Evolutionary conservation across 805 yeast species (phyloP), one percentile per base, ranked within the genome.

Genomic region (Candida nonsorbophila): DNA sequence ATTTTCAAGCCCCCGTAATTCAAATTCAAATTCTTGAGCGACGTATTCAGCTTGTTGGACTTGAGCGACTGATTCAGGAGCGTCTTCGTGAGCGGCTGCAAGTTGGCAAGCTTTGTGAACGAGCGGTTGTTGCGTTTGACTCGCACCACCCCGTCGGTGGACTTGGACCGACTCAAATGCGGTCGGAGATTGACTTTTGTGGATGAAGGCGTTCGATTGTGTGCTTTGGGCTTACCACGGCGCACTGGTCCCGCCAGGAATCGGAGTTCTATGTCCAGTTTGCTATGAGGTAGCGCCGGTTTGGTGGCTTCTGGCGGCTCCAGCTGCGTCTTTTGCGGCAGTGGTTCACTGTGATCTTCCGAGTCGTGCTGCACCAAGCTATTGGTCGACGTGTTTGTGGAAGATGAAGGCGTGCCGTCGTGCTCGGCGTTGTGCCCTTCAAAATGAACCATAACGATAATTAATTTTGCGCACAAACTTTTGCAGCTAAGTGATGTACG

Each of bases 81-180:
- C 3, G 65, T 51, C 27, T 52, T 52, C 7, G 65, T 58, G 23
- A 59, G 40, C 7, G 67, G 66, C 21, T 57, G 64, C n/a, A 62
- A 37, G 4, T 55, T 55, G 4, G 52, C 33, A 10, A 60, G 29
- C 39, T 61, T 64, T 5, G 67, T 60, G 22, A 47, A 50, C 3
- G 68, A 61, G 16, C 65, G 41, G 38, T 54, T 58, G 34, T 51
- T 61, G 22, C 67, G 37, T 24, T 40, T 41, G 12, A 52, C 36
- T 24, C 55, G 46, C 7, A 49, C 32, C 12, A 63, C 47, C 1
- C 62, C 68, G 31, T 64, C 70, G 3, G 67, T 52, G 7, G 69
- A 62, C 29, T 60, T 63, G 13, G 68, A 60, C 30, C 69, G 40
- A 37, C 49, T 53, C 26, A 64, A 44, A 16, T 45, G 33, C 5